These are phyloP conservation scores for Porodaedalea pini DNA, from an alignment of 1,284 basidiomycete genomes.

Conservation along the genomic window DNA sequence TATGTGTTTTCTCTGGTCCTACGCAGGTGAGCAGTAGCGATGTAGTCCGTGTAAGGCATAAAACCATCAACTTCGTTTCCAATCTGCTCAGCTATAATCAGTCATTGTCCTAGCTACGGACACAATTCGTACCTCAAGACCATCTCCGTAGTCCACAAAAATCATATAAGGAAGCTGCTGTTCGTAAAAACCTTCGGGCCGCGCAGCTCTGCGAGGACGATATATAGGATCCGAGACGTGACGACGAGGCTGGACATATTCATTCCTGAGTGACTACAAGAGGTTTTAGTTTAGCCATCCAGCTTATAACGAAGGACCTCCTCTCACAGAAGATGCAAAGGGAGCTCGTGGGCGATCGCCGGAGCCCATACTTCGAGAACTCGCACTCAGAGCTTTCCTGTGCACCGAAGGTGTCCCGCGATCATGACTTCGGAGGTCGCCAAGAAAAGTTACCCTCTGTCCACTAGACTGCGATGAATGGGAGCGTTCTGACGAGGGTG, in stretches of 20 bases:
- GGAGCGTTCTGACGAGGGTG: constrained; percentile 12
- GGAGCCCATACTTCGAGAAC: constrained; percentile 1
- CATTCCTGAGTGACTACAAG: background rate
- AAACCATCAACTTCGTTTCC: constrained; percentile 27
- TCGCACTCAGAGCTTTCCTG: background rate
- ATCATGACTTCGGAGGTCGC: constrained; percentile 1
- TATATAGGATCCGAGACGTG: background rate
- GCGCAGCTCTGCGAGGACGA: background rate
- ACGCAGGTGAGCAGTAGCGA: constrained; percentile 17
- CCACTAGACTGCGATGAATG: constrained; percentile 6
- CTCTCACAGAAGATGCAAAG: background rate
- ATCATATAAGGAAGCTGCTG: constrained; percentile 20
- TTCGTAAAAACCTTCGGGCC: background rate
- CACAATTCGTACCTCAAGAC: constrained; percentile 20
- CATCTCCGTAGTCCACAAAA: constrained; percentile 19
- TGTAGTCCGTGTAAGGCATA: constrained; percentile 26
- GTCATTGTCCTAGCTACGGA: background rate
- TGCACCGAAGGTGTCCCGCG: background rate
- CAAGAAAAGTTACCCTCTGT: constrained; percentile 14
- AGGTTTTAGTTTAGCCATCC: background rate
- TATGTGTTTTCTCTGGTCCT: constrained; percentile 18
- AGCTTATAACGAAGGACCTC: background rate
- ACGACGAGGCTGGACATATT: background rate
- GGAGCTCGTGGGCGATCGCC: background rate
- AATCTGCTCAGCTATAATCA: constrained; percentile 14